Conservation (phyloP, 176 grass and related monocot genomes). For the Ensete ventricosum region DNA sequence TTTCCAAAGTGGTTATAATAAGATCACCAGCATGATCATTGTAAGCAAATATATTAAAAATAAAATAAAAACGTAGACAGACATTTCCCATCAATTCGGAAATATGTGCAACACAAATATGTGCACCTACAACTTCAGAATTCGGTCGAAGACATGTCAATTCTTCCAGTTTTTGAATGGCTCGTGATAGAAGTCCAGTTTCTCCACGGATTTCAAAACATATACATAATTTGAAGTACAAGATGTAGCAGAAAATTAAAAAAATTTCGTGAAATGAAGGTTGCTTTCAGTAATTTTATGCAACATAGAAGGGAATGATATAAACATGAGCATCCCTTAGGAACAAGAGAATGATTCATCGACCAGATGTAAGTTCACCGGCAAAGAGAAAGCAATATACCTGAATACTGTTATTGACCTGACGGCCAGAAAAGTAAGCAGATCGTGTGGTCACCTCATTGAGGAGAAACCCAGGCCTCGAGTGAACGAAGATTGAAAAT, state of each 20-base stretch:
- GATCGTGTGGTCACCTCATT: slow-evolving; percentile 66
- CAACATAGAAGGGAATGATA: not conserved
- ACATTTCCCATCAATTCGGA: too few species aligned
- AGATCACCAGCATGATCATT: not conserved
- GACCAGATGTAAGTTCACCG: not conserved
- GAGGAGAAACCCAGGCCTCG: slow-evolving; percentile 82
- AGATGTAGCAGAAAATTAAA: not conserved
- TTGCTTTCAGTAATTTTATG: not conserved
- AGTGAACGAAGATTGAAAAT: slow-evolving; percentile 89
- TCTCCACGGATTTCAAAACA: too few species aligned
- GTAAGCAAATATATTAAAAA: not conserved
- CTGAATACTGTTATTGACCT: slow-evolving; percentile 96
- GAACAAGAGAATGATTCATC: not conserved
- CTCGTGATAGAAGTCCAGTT: too few species aligned
- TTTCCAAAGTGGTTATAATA: not conserved
- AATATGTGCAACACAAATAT: not conserved
- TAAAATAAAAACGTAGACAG: not conserved
- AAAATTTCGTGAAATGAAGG: not conserved
- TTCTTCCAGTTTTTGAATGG: not conserved
- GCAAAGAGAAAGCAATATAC: slow-evolving; percentile 16
- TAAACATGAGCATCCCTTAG: not conserved
- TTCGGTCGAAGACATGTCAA: not conserved
- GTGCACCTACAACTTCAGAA: too few species aligned
- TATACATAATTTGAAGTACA: not conserved
- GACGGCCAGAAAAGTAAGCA: slow-evolving; percentile 67